phyloP scores from a whole-genome alignment of 106 monocot genomes.

The Dactylorhiza incarnata region DNA sequence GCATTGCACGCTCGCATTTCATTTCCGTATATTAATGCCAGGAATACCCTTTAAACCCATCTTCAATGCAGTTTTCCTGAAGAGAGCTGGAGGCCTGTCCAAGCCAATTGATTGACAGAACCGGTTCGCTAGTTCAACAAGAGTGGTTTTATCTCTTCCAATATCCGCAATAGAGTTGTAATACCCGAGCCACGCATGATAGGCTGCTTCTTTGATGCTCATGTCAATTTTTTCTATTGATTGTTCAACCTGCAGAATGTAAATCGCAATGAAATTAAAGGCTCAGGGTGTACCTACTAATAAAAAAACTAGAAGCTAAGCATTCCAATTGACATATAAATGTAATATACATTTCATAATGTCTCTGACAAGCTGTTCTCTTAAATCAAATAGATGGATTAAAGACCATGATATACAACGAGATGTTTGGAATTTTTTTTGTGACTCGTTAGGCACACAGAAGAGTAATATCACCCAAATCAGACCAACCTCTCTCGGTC shows the following conservation, averaged over 20 bases:
- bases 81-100: constrained; percentile 62
- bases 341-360: no score
- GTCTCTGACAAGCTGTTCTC: no score
- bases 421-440: no score
- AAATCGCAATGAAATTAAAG: background rate
- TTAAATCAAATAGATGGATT: no score
- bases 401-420: no score
- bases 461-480: no score
- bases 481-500: no score
- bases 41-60: constrained; percentile 90
- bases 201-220: constrained; percentile 87
- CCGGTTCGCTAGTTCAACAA: constrained; percentile 76
- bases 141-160: constrained; percentile 80
- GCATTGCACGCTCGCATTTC: background rate
- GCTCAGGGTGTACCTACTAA: no score
- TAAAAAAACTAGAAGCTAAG: no score
- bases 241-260: constrained; percentile 48
- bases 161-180: constrained; percentile 79
- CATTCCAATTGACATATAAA: no score
- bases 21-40: constrained; percentile 66
- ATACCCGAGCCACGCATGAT: constrained; percentile 98
- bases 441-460: no score
- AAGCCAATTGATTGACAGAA: constrained; percentile 70
- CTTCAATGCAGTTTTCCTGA: constrained; percentile 77
- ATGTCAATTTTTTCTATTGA: constrained; percentile 63